A percentile compares a stretch with the other conserved stretches of the same genome.
Conservation (phyloP, 139 green algal species). For the Auxenochlorella pyrenoidosa region DNA sequence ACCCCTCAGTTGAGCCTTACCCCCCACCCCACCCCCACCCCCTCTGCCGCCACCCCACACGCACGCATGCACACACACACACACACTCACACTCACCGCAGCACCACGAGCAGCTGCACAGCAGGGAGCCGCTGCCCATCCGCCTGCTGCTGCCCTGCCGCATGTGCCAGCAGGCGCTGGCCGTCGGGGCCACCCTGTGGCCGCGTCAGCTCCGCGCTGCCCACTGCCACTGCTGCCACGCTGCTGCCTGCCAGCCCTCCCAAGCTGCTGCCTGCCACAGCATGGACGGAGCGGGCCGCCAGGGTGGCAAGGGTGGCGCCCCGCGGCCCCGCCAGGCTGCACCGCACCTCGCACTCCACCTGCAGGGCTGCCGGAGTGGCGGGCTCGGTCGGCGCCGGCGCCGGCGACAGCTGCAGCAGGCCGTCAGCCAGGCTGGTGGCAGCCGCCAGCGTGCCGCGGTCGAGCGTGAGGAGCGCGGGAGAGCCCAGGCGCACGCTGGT, state of each 20-base stretch:
- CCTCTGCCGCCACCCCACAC: not conserved
- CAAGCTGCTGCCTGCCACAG: slow-evolving; percentile 1
- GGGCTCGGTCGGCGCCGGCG: not conserved
- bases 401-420: slow-evolving; percentile 30
- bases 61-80: not conserved
- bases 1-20: too few species aligned
- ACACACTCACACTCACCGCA: not conserved
- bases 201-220: not conserved
- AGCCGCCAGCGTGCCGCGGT: slow-evolving; percentile 30
- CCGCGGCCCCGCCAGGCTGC: not conserved
- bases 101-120: not conserved
- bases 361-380: slow-evolving; percentile 31
- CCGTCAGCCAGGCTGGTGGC: slow-evolving; percentile 9
- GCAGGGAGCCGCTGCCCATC: not conserved
- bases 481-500: not conserved
- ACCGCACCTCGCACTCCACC: slow-evolving; percentile 32
- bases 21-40: too few species aligned
- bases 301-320: not conserved
- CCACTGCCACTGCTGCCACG: not conserved
- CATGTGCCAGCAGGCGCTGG: not conserved
- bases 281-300: not conserved
- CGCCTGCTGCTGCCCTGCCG: not conserved
- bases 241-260: slow-evolving; percentile 27
- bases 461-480: not conserved
- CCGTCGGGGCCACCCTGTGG: too few species aligned